Percentiles rank a stretch among this genome's conserved stretches.
Conservation (phyloP, 306 rosid species). For the Medicago ruthenica region DNA sequence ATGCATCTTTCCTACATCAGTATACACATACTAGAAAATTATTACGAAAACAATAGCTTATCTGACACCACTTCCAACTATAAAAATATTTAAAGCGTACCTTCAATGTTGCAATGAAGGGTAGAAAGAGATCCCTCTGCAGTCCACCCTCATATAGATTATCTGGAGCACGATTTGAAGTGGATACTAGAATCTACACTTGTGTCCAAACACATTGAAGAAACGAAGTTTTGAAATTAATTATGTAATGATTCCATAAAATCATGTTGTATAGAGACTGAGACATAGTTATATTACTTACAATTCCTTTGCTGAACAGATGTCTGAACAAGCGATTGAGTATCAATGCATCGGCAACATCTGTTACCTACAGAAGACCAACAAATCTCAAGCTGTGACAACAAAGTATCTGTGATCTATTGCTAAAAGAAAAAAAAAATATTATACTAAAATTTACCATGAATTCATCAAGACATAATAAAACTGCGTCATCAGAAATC, state of each 20-base stretch:
- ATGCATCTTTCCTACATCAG: slow-evolving; percentile 84
- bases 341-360: slow-evolving; percentile 97
- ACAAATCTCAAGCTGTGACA: slow-evolving; percentile 36
- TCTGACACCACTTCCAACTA: slow-evolving; percentile 19
- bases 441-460: slow-evolving; percentile 59
- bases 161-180: slow-evolving; percentile 98
- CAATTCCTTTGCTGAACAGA: slow-evolving; percentile 80
- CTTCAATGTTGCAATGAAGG: slow-evolving; percentile 87
- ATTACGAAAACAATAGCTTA: slow-evolving; percentile 28
- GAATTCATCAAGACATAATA: slow-evolving; percentile 94
- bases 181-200: slow-evolving; percentile 86
- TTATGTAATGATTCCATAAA: slow-evolving; percentile 37
- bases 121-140: slow-evolving; percentile 95
- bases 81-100: slow-evolving; percentile 47
- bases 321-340: slow-evolving; percentile 84
- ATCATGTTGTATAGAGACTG: slow-evolving; percentile 18
- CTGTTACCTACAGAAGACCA: slow-evolving; percentile 71
- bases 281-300: slow-evolving; percentile 53
- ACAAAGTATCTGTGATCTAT: slow-evolving; percentile 27
- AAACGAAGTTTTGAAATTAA: slow-evolving; percentile 29
- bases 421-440: slow-evolving; percentile 21
- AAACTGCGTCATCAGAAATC: slow-evolving; percentile 87
- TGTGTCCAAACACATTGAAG: slow-evolving; percentile 49
- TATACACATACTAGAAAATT: slow-evolving; percentile 38
- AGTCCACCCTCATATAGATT: slow-evolving; percentile 92